Conservation (phyloP, 352 stramenopile species). For the Pythium sp. region DNA sequence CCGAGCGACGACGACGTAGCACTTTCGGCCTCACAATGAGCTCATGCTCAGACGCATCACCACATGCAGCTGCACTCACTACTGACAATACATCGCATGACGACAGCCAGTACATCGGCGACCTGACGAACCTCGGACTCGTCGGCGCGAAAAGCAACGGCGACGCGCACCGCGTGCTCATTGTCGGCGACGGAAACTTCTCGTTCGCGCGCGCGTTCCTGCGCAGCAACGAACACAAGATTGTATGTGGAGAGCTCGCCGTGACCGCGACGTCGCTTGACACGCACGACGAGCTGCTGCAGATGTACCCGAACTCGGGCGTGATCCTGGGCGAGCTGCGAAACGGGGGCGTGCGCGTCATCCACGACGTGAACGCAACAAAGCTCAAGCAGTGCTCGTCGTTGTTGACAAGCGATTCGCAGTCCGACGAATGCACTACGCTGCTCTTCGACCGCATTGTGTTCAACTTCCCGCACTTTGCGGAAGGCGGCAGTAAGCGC, state of each 20-base stretch:
- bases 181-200: slow-evolving; percentile 86
- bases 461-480: slow-evolving; percentile 88
- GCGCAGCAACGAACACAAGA: slow-evolving; percentile 34
- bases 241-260: slow-evolving; percentile 18
- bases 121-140: slow-evolving; percentile 61
- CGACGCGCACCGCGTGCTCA: slow-evolving; percentile 36
- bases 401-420: neutral
- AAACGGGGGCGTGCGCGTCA: slow-evolving; percentile 42
- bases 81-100: neutral
- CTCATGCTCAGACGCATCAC: neutral
- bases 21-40: neutral
- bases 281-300: slow-evolving; percentile 53
- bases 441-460: slow-evolving; percentile 65
- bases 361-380: slow-evolving; percentile 74
- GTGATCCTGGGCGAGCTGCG: slow-evolving; percentile 57
- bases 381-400: slow-evolving; percentile 44
- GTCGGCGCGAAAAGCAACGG: slow-evolving; percentile 14
- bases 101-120: slow-evolving; percentile 18
- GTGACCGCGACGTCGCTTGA: slow-evolving; percentile 72
- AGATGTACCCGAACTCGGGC: slow-evolving; percentile 69
- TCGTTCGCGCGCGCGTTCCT: slow-evolving; percentile 77
- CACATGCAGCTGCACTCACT: neutral
- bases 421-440: neutral
- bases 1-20: neutral
- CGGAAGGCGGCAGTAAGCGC: slow-evolving; percentile 64